Percentiles rank a stretch among this genome's conserved stretches.
These are phyloP conservation scores for Posidonia australis DNA, from an alignment of 106 monocot genomes.

Conservation along the genomic window DNA sequence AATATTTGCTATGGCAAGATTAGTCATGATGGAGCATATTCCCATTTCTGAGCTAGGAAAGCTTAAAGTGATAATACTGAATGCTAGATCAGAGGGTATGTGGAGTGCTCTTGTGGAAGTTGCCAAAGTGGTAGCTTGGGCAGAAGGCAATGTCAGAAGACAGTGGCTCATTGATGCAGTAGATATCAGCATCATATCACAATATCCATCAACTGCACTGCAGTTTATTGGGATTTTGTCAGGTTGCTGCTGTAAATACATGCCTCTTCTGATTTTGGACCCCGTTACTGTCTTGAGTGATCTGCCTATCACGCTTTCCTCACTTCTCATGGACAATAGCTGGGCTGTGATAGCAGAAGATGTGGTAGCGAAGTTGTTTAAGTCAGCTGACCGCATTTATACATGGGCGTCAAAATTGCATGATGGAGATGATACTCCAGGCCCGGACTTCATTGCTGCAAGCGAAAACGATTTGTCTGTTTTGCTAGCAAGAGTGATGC, in stretches of 20 bases:
- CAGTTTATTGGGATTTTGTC: constrained; percentile 64
- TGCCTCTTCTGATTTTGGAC: constrained; percentile 63
- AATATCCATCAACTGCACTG: constrained; percentile 59
- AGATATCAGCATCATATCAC: constrained; percentile 60
- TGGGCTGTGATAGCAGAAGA: constrained; percentile 39
- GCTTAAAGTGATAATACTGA: constrained; percentile 46
- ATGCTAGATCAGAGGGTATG: constrained; percentile 35
- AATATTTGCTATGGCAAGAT: constrained; percentile 36
- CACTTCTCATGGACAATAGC: constrained; percentile 37
- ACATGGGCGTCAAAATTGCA: constrained; percentile 23
- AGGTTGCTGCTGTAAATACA: constrained; percentile 53
- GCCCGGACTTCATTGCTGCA: constrained; percentile 16
- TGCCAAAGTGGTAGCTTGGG: constrained; percentile 30
- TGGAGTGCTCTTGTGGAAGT: constrained; percentile 74
- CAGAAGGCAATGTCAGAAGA: constrained; percentile 30
- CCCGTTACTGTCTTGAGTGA: constrained; percentile 52
- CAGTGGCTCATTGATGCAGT: constrained; percentile 91
- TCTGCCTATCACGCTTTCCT: constrained; percentile 64
- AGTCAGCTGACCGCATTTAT: constrained; percentile 44
- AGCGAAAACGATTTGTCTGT: constrained; percentile 27
- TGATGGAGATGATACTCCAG: not conserved
- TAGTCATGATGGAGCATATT: constrained; percentile 33
- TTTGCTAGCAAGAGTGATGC: constrained; percentile 37
- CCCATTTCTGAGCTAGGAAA: constrained; percentile 52
- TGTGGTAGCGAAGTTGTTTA: constrained; percentile 41